A percentile compares a stretch with the other conserved stretches of the same genome.
Conservation (phyloP, 2,329 filamentous ascomycete species). For the Beauveria varroae region DNA sequence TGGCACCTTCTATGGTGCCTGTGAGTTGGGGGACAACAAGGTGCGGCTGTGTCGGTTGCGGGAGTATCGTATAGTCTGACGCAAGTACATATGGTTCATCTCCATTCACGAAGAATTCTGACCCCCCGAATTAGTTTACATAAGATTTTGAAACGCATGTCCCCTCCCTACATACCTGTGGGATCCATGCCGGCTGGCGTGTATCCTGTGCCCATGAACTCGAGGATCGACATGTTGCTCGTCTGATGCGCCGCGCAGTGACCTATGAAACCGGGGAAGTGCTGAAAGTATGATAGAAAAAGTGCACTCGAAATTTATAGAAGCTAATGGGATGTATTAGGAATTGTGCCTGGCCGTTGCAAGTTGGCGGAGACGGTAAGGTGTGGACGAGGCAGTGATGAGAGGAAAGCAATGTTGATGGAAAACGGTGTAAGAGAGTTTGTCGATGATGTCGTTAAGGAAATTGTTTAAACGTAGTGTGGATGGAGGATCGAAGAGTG, state of each 20-base stretch:
- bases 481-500: not conserved
- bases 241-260: not conserved
- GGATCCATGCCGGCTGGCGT: slow-evolving; percentile 11
- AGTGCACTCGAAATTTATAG: not conserved
- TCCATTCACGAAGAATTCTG: slow-evolving; percentile 9
- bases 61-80: slow-evolving; percentile 7
- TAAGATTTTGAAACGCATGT: not conserved
- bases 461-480: not conserved
- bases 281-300: not conserved
- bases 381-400: not conserved
- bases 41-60: slow-evolving; percentile 3
- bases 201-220: slow-evolving; percentile 6
- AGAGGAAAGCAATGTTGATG: not conserved
- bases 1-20: not conserved
- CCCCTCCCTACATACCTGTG: not conserved
- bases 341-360: not conserved
- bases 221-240: slow-evolving; percentile 10
- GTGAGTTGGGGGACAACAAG: slow-evolving; percentile 7
- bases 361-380: not conserved
- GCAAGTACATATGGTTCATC: slow-evolving; percentile 10
- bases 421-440: not conserved
- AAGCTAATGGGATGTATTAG: not conserved
- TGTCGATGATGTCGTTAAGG: not conserved
- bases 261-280: not conserved
- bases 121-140: not conserved